Evolutionary conservation across 352 stramenopile genomes (phyloP).

Genomic region (Hyaloperonospora brassicae): DNA sequence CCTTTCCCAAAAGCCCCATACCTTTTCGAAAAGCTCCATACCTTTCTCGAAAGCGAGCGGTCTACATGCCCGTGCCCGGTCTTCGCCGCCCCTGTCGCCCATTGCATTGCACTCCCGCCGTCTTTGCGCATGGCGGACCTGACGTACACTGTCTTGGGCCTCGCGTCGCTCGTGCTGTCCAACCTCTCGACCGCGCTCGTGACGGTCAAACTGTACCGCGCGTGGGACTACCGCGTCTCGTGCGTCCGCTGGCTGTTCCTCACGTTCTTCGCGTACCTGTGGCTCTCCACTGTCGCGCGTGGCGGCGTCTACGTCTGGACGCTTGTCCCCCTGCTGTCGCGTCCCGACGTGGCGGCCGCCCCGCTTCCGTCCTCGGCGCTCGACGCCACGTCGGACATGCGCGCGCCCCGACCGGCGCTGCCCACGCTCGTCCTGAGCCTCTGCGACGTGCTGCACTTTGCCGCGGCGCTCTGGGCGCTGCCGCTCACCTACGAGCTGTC

Average conservation of each 20-base stretch:
- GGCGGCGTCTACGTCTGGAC: conserved; percentile 38
- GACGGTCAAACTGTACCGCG: conserved; percentile 34
- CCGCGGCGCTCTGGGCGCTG: conserved; percentile 39
- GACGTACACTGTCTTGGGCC: conserved; percentile 28
- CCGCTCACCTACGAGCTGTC: conserved; percentile 53
- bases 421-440: conserved; percentile 32
- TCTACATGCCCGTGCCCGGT: too few species aligned
- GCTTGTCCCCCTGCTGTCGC: conserved; percentile 18
- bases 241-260: conserved; percentile 55
- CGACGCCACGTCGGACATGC: conserved; percentile 29
- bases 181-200: conserved; percentile 30
- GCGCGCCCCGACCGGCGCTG: conserved; percentile 17
- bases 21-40: too few species aligned
- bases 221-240: conserved; percentile 44
- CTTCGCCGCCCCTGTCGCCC: too few species aligned
- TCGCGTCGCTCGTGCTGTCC: conserved; percentile 29
- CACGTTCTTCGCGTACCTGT: conserved; percentile 47
- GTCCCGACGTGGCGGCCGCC: too few species aligned
- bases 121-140: conserved; percentile 15
- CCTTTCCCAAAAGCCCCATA: too few species aligned
- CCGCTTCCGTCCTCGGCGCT: too few species aligned
- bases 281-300: conserved; percentile 28
- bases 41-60: too few species aligned
- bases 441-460: conserved; percentile 47
- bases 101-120: too few species aligned